Base-by-base conservation (phyloP, 768 basidiomycete species). In the Leccinum longicurvipes region DNA sequence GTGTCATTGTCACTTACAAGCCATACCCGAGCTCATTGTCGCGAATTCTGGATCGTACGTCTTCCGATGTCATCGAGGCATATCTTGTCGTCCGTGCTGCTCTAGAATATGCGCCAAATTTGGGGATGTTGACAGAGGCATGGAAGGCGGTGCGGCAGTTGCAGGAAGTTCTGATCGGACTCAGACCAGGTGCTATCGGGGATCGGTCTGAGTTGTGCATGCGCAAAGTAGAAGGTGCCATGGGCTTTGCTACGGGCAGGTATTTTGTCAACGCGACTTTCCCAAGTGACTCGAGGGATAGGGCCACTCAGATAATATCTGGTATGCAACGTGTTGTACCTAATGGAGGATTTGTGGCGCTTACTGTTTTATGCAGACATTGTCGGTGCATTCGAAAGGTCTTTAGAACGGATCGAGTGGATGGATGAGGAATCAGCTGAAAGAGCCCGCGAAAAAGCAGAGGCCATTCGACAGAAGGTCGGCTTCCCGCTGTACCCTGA, bases 401-500 rank as follows among this genome's bases (percentile, higher is more conserved):
- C 91, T 4, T 75, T 99, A 19, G 71, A 78, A 4, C 68, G 81
- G 51, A 79, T 97, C 50, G 80, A 85, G 19, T 99, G 97, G 97
- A 93, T 99, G 89, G 97, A 98, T 67, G 72, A 85, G 47, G 73
- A 83, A 60, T 92, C 92, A 3, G 86, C 91, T 11, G 75, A 77
- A 39, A 91, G 86, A 54, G 97, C 97, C 5, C 84, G 86, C 14
- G 82, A 87, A 65, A 98, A 98, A 80, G 91, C 86, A 25, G 56
- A 65, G 50, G 39, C 27, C 34, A 59, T 59, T 51, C 83, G 86
- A 27, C 82, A 93, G 70, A 96, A 98, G 78, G 90, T 99, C 58
- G 97, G 97, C 55, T 98, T 86, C 73, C 96, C 97, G 1, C 65
- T 87, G 11, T 91, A 84, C 2, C 97, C 97, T 1, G 80, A 98